Evolutionary conservation across 441 rosid genomes (phyloP), one percentile per base, ranked within the genome.

Genomic region (Populus hybrid): DNA sequence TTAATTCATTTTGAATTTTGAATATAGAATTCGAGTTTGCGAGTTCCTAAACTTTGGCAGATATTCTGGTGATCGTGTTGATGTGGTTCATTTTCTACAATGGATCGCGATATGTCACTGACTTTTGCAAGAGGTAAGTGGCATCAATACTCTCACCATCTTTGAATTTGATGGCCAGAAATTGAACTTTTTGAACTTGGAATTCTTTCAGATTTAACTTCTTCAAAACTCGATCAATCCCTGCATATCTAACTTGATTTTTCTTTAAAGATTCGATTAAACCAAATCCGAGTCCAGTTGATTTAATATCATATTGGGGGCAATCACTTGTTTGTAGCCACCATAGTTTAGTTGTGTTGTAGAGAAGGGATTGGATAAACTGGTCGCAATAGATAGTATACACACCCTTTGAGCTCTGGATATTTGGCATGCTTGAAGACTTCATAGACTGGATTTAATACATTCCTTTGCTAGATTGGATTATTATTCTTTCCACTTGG

Each of bases 51-150:
- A 85, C 83, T 79, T 46, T 78, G 70, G 10, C 85, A 93, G 98
- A 96, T 86, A 83, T 82, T 76, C 83, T 96, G 96, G 88, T 93
- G 82, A 36, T 93, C 21, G 91, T 96, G 65, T 79, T 96, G 89
- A 83, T 94, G 93, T 94, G 98, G 98, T 94, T 94, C 82, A 74
- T 96, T 68, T 76, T 88, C 78, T 91, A 91, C 90, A 96, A 94
- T 68, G 87, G 94, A 8, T 89, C 92, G 2, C 89, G 89, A 81
- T 86, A 88, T 83, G 84, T 84, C 21, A 86, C 89, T 2, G 94
- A 88, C 32, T 84, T 91, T 74, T 88, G 84, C 88, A 83, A 86
- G 83, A 91, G 98, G 98, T 92, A 88, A 2, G 21, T 16, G 9
- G 61, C 9, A 53, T 53, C 61, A 18, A 53, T 53, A 53, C 61